Evolutionary conservation across 768 basidiomycete genomes (phyloP).

Genomic region (Lactifluus piperatus): DNA sequence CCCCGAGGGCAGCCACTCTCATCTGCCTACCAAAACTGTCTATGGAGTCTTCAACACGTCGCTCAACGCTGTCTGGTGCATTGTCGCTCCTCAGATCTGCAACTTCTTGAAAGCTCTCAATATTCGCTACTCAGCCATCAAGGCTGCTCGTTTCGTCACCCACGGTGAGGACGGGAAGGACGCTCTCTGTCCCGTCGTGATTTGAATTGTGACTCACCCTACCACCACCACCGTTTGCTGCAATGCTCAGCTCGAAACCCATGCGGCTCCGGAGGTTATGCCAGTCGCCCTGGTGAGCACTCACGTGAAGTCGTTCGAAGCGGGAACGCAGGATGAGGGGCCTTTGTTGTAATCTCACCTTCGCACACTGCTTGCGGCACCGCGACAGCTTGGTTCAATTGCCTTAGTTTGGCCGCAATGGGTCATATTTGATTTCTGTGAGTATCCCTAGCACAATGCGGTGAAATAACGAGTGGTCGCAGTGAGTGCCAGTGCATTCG

Average conservation of each 20-base stretch:
- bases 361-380: no score
- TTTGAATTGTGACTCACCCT: conserved; percentile 22
- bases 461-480: no score
- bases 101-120: background rate
- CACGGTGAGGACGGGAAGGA: conserved; percentile 8
- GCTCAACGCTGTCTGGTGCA: conserved; percentile 12
- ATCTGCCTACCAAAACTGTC: conserved; percentile 7
- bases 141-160: background rate
- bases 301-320: no score
- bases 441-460: background rate
- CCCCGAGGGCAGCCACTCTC: background rate
- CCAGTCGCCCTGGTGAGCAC: no score
- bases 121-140: background rate
- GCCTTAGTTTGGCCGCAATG: background rate
- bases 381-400: no score
- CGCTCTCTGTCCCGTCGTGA: conserved; percentile 21
- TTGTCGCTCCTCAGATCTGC: conserved; percentile 10
- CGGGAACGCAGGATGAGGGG: no score
- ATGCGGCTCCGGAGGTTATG: no score
- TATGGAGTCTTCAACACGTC: conserved; percentile 11
- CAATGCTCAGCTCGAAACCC: no score
- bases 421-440: background rate
- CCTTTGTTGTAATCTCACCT: background rate
- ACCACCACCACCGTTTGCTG: conserved; percentile 19
- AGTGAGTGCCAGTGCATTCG: background rate